Base-by-base conservation (phyloP, 371 early-diverging fungal genomes). In the Zopfochytrium polystomum region DNA sequence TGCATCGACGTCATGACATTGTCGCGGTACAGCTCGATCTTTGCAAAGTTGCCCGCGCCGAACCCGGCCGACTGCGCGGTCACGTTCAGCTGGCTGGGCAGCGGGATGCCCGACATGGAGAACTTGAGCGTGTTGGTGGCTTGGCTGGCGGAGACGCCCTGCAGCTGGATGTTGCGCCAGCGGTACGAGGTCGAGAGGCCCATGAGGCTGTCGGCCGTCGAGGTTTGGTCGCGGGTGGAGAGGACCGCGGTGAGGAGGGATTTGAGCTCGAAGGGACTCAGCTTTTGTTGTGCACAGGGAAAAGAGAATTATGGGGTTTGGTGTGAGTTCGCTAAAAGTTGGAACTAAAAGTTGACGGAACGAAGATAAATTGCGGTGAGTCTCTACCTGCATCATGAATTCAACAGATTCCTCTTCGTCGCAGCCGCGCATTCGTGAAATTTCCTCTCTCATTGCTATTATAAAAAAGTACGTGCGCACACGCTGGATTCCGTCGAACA, bases 401-500 rank as follows among this genome's bases (percentile, higher is more conserved):
- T 91, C 92, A 34, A 90, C 77, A 4, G 91, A 91, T 48, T 87
- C 88, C 29, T 85, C 87, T 63, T 90, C 90, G 60, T 87, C 84
- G 57, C 86, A 88, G 26, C 76, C 75, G 35, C 84, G 79, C 60
- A 85, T 72, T 15, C 89, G 81, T 27, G 86, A 81, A 43, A 93
- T 85, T 65, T 91, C 91, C 66, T 93, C 93, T 42, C 90, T 79
- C 58, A 93, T 76, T 0, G 91, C 90, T 70, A 90, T 86, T 47
- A 93, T 84, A 60, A 93, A 83, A 56, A 82, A 87, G 63, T 89
- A 89, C 0, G 87, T 89, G 23, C 91, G 86, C 0, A 93, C 75
- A 18, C 90, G 80, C 72, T 90, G 77, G 60, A 93, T 90, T 33
- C 92, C 92, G 15, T 88, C 86, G 77, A 93, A 90, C 73, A 90